These are phyloP conservation scores for Tranzscheliella williamsii DNA, from an alignment of 1,284 basidiomycete genomes.

Conservation along the genomic window DNA sequence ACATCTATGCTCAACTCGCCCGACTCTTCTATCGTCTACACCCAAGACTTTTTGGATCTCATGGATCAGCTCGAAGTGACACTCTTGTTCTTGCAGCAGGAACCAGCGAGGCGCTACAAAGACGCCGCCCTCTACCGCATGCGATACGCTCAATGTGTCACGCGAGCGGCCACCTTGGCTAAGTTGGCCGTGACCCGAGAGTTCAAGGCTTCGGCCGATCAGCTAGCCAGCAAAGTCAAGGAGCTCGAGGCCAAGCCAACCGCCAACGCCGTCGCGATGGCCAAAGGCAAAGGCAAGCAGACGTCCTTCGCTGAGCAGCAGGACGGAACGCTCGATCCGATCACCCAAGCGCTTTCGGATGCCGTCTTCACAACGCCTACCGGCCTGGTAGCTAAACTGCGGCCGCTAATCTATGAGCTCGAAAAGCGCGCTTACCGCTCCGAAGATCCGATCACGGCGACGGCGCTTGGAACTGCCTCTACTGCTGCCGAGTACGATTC, in stretches of 20 bases:
- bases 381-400: constrained; percentile 19
- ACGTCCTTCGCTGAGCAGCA: constrained; percentile 2
- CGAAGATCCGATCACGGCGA: not conserved
- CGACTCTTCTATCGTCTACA: constrained; percentile 34
- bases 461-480: constrained; percentile 5
- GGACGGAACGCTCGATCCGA: not conserved
- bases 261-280: not conserved
- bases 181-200: constrained; percentile 30
- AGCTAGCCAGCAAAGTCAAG: not conserved
- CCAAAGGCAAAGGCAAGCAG: constrained; percentile 11
- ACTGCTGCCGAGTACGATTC: constrained; percentile 41
- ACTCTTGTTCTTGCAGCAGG: constrained; percentile 44
- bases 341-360: not conserved
- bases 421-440: constrained; percentile 14
- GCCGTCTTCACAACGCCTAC: constrained; percentile 7
- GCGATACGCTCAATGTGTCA: constrained; percentile 52
- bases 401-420: constrained; percentile 38
- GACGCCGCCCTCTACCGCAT: constrained; percentile 54
- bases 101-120: constrained; percentile 27
- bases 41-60: constrained; percentile 42
- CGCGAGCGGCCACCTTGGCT: constrained; percentile 40
- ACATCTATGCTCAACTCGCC: constrained; percentile 50
- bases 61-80: constrained; percentile 53
- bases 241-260: not conserved
- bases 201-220: not conserved